These are phyloP conservation scores for Neonectria faginata DNA, from an alignment of 2,329 filamentous ascomycete genomes.

Conservation along the genomic window DNA sequence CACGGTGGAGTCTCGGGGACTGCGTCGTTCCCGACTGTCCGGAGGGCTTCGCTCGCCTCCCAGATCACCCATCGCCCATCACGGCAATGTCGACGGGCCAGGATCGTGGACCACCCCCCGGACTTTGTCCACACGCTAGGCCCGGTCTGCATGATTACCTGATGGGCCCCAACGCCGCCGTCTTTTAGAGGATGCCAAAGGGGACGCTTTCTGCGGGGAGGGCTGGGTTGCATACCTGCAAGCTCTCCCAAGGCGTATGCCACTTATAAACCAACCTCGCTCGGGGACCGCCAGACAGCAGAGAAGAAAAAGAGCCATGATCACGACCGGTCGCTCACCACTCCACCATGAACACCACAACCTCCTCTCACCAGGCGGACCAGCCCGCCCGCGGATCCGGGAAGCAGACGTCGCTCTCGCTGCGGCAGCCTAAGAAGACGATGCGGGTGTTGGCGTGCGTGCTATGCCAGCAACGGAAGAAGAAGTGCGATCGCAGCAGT, in stretches of 20 bases:
- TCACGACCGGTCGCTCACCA: background rate
- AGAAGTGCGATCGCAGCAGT: constrained; percentile 49
- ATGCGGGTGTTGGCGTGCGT: constrained; percentile 43
- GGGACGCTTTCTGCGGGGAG: constrained; percentile 3
- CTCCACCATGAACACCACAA: constrained; percentile 13
- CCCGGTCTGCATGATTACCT: constrained; percentile 16
- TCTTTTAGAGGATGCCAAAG: constrained; percentile 9
- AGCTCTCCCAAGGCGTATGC: background rate
- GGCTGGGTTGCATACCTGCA: background rate
- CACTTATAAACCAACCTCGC: constrained; percentile 5
- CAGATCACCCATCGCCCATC: constrained; percentile 1
- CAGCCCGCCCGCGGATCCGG: constrained; percentile 14
- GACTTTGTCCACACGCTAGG: background rate
- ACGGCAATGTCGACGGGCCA: background rate
- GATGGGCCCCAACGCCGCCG: background rate
- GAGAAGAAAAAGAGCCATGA: background rate
- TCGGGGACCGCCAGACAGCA: background rate
- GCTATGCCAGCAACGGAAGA: constrained; percentile 50
- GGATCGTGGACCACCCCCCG: constrained; percentile 4
- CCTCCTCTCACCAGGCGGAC: constrained; percentile 7
- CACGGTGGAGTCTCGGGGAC: constrained; percentile 34
- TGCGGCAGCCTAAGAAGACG: constrained; percentile 31
- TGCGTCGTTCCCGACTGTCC: constrained; percentile 37
- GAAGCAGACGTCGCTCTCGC: constrained; percentile 25
- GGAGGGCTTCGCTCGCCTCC: constrained; percentile 7